Base-by-base conservation (phyloP, 2,329 filamentous ascomycete genomes). In the Fusarium devonianum region DNA sequence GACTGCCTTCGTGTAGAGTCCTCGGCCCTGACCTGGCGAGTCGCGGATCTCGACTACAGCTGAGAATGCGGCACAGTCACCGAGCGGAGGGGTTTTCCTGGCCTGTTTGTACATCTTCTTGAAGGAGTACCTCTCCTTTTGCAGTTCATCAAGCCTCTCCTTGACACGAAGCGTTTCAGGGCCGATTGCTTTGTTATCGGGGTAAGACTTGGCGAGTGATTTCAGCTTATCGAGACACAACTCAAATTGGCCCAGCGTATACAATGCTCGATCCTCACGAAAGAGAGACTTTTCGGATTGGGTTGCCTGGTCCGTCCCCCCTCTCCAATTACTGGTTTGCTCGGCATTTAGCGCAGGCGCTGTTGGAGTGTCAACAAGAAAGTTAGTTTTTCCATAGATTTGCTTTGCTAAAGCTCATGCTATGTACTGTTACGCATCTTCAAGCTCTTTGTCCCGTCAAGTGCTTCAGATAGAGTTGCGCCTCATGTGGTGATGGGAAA, bases 1-100 rank as follows among this genome's bases (percentile, higher is more conserved):
- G 2, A 84, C 76, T 0, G 68, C 58, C 14, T 69, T 65, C 1
- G 76, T 78, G 57, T 83, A 85, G 0, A 84, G 64, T 0, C 81
- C 81, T 3, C 73, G 71, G 3, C 79, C 80, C 13, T 72, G 69
- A 7, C 66, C 73, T 2, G 65, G 61, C 1, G 76, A 75, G 6
- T 62, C 32, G 23, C 69, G 73, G 0, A 82, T 57, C 32, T 70
- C 64, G 1, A 81, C 75, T 0, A 73, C 71, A 0, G 63, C 67
- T 7, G 69, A 68, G 51, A 72, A 83, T 2, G 73, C 80, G 0
- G 76, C 78, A 45, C 71, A 75, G 53, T 83, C 79, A 2, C 82
- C 58, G 5, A 72, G 45, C 0, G 78, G 75, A 3, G 74, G 72
- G 0, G 57, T 64, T n/a, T 47, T 44, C n/a, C 60, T 48, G 2